A percentile compares a stretch with the other conserved stretches of the same genome.
These are phyloP conservation scores for Bassia scoparia DNA, from an alignment of 148 eudicot species.

Conservation along the genomic window DNA sequence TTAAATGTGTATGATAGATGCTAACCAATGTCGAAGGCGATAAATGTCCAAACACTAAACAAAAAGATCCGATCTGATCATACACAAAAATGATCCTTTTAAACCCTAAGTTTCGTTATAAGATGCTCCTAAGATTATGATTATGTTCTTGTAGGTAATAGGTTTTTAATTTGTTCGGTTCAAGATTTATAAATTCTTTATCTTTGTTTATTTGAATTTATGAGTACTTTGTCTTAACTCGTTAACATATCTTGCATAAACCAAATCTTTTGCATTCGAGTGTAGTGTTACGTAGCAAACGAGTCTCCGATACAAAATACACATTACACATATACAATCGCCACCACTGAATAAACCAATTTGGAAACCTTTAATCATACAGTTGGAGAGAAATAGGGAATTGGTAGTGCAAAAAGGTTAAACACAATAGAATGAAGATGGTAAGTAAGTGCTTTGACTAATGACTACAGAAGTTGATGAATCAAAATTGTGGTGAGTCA, in stretches of 20 bases:
- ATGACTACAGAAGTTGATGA: not conserved
- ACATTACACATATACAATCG: too few species aligned
- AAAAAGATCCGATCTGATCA: not conserved
- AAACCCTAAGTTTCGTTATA: not conserved
- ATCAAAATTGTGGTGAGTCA: not conserved
- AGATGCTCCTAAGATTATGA: not conserved
- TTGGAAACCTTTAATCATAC: too few species aligned
- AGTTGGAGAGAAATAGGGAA: not conserved
- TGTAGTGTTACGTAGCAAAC: too few species aligned
- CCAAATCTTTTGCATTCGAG: too few species aligned
- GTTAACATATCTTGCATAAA: too few species aligned
- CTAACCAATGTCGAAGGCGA: conserved; percentile 5
- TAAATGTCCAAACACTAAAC: not conserved
- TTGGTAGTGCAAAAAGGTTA: not conserved
- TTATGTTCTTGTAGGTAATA: not conserved
- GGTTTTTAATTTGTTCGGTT: too few species aligned
- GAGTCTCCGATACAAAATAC: too few species aligned
- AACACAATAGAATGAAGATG: too few species aligned
- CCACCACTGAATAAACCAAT: too few species aligned
- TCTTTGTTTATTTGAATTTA: too few species aligned
- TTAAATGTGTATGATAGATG: not conserved
- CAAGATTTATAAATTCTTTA: too few species aligned
- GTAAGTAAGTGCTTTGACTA: not conserved
- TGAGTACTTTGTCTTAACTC: too few species aligned
- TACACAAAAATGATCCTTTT: not conserved